Evolutionary conservation across 164 flowering plant genomes (phyloP), one percentile per base, ranked within the genome.

Genomic region (Macadamia integrifolia): DNA sequence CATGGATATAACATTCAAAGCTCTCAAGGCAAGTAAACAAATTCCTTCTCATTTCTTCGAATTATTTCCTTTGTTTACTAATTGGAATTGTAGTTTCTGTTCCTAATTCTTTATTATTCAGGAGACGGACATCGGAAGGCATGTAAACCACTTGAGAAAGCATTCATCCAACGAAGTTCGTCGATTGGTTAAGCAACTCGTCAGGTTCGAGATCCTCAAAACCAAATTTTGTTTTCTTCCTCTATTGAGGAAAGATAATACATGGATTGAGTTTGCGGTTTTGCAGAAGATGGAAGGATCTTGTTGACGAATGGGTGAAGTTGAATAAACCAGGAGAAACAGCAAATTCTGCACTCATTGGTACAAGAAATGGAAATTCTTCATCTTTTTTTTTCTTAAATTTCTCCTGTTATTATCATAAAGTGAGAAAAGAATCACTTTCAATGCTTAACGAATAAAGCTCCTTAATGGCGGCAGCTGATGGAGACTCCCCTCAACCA

Each of bases 81-180:
- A 28, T 43, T 57, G n/a, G 56, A 35, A 17, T 69, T 18, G 42
- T 29, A 18, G 13, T 31, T 42, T 56, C 40, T 35, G 40, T 35
- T 68, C 42, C 32, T 50, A 31, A 44, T 53, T 68, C 60, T 68
- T 64, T 18, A 62, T 14, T 60, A 50, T 66, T 58, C 65, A 94
- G 99, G 98, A 90, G 69, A 89, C 98, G 59, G 98, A 92, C 72
- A 85, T 92, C 4, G 98, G 96, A 43, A 87, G 96, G 74, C 84
- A 88, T 79, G 92, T 92, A 74, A 92, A 85, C 74, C 74, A 76
- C 56, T 80, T 90, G 75, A 64, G 94, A 71, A 92, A 90, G 81
- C 88, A 92, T 76, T 52, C 86, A 1, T 87, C 96, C 0, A 75
- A 66, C 35, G 88, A 88, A 60, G 92, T 95, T 7, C 72, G 86